Conservation (phyloP, 2,329 filamentous ascomycete genomes). For the Hortaea werneckii region DNA sequence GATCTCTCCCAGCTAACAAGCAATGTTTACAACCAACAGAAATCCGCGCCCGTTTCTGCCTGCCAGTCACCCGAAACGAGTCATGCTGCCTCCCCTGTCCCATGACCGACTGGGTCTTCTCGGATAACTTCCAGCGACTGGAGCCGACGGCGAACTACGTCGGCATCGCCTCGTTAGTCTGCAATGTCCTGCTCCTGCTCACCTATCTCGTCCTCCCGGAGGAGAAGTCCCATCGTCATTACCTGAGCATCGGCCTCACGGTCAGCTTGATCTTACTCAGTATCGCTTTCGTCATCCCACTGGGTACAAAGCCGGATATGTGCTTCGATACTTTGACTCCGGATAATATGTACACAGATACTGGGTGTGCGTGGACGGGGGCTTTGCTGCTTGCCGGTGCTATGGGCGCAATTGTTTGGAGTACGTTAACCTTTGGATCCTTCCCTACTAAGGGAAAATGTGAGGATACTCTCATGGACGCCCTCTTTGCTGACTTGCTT, state of each 20-base stretch:
- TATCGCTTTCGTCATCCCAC: conserved; percentile 80
- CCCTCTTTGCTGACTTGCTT: background rate
- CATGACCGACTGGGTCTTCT: conserved; percentile 60
- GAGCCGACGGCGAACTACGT: conserved; percentile 64
- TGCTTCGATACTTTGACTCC: conserved; percentile 85
- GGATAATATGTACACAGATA: conserved; percentile 62
- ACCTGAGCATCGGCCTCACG: conserved; percentile 71
- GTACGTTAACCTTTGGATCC: conserved; percentile 2
- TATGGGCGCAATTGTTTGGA: conserved; percentile 76
- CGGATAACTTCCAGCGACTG: conserved; percentile 38
- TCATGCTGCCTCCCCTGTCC: conserved; percentile 80
- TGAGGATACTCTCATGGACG: background rate
- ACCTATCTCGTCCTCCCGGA: conserved; percentile 72
- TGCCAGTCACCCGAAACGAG: conserved; percentile 33
- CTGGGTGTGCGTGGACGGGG: conserved; percentile 62
- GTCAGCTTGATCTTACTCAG: conserved; percentile 60
- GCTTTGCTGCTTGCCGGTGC: conserved; percentile 73
- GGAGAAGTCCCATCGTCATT: conserved; percentile 78
- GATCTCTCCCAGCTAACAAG: no score
- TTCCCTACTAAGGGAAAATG: no score
- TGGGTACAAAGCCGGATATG: conserved; percentile 64
- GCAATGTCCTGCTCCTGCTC: conserved; percentile 61
- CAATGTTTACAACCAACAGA: conserved; percentile 23
- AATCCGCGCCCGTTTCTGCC: conserved; percentile 43
- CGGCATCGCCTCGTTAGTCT: conserved; percentile 58